phyloP scores from a whole-genome alignment of 805 yeast species.

The Spathaspora arborariae region DNA sequence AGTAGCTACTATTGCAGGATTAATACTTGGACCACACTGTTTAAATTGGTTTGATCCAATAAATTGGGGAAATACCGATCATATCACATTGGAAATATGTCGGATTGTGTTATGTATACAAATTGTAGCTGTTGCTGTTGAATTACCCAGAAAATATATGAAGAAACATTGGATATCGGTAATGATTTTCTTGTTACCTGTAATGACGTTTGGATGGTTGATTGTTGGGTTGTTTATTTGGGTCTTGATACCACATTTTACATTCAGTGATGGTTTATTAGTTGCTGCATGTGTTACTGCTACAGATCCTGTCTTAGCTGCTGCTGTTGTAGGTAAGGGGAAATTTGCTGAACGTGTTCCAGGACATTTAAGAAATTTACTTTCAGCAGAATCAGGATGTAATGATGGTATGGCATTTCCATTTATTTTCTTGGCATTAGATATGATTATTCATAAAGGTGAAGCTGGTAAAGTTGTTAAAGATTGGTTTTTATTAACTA shows the following conservation, averaged over 20 bases:
- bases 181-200: constrained; percentile 69
- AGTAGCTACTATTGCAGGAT: constrained; percentile 79
- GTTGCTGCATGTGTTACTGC: constrained; percentile 90
- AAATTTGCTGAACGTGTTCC: constrained; percentile 88
- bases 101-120: constrained; percentile 81
- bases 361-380: constrained; percentile 80
- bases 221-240: constrained; percentile 76
- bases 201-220: constrained; percentile 90
- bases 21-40: constrained; percentile 86
- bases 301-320: constrained; percentile 92
- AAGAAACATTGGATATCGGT: constrained; percentile 79
- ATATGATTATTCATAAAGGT: constrained; percentile 63
- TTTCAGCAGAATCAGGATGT: constrained; percentile 86
- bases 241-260: constrained; percentile 68
- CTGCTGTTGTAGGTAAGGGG: constrained; percentile 93
- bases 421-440: constrained; percentile 67
- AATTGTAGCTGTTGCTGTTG: constrained; percentile 93
- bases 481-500: constrained; percentile 75
- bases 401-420: constrained; percentile 98
- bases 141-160: constrained; percentile 87
- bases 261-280: constrained; percentile 66
- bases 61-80: constrained; percentile 82
- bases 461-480: constrained; percentile 65
- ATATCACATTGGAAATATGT: constrained; percentile 77
- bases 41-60: constrained; percentile 79